Percentiles rank a stretch among this genome's conserved stretches.
phyloP scores from a whole-genome alignment of 768 basidiomycete species.

The Phlegmacium glaucopus region DNA sequence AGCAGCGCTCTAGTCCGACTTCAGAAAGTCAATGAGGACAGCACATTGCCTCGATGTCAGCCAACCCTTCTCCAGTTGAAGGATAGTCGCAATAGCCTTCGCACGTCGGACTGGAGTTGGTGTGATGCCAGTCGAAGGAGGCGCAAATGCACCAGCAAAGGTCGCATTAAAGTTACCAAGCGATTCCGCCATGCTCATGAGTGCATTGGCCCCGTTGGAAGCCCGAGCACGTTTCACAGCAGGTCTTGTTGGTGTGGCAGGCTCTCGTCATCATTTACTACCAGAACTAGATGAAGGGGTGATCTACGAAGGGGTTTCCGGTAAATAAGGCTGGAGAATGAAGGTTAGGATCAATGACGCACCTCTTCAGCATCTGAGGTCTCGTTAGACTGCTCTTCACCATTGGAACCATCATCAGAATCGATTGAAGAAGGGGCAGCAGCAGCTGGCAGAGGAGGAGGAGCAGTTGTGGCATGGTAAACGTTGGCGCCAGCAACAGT shows the following conservation, averaged over 20 bases:
- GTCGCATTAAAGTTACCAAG: not conserved
- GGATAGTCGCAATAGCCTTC: not conserved
- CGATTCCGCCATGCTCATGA: not conserved
- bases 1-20: not conserved
- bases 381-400: too few relatives aligned
- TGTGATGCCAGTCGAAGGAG: not conserved
- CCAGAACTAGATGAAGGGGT: too few relatives aligned
- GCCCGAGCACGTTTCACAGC: not conserved
- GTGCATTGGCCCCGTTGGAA: not conserved
- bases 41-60: not conserved
- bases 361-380: too few relatives aligned
- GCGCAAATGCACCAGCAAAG: not conserved
- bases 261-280: not conserved
- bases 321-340: too few relatives aligned
- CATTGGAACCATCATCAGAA: too few relatives aligned
- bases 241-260: not conserved
- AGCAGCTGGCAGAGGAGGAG: not conserved
- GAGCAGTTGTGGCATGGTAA: not conserved
- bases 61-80: not conserved
- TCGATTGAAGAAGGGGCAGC: too few relatives aligned
- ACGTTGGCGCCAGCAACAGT: constrained; percentile 5
- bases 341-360: too few relatives aligned
- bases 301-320: too few relatives aligned
- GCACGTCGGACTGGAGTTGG: not conserved
- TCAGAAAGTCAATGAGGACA: not conserved